A percentile compares a stretch with the other conserved stretches of the same genome.
phyloP scores from a whole-genome alignment of 306 rosid genomes.

The Trifolium dubium region DNA sequence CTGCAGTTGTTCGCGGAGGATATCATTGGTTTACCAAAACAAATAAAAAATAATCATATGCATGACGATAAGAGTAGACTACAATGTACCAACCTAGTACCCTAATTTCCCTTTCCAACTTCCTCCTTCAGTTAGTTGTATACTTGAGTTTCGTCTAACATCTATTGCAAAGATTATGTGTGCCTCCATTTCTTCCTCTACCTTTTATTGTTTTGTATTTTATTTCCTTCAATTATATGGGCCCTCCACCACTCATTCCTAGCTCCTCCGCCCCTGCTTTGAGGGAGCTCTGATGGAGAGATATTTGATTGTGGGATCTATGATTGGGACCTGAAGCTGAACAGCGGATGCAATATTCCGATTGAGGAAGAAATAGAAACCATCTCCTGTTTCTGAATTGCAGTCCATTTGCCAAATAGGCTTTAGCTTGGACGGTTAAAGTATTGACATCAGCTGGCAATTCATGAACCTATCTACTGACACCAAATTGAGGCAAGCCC shows the following conservation, averaged over 20 bases:
- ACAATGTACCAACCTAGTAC: slow-evolving; percentile 68
- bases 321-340: background rate
- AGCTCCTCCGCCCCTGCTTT: slow-evolving; percentile 1
- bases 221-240: background rate
- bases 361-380: slow-evolving; percentile 5
- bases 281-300: background rate
- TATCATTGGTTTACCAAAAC: too few species aligned
- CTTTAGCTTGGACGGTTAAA: background rate
- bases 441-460: background rate
- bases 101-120: slow-evolving; percentile 52
- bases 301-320: background rate
- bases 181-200: background rate
- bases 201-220: background rate
- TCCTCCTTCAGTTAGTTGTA: slow-evolving; percentile 33
- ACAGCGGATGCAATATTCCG: background rate
- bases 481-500: background rate
- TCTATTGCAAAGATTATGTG: background rate
- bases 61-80: slow-evolving; percentile 62
- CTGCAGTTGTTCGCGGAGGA: too few species aligned
- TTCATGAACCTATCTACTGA: background rate
- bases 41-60: too few species aligned
- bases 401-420: background rate
- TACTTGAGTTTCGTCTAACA: background rate
- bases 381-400: background rate
- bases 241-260: background rate